These are phyloP conservation scores for Ilyonectria destructans DNA, from an alignment of 2,329 filamentous ascomycete species.

Conservation along the genomic window DNA sequence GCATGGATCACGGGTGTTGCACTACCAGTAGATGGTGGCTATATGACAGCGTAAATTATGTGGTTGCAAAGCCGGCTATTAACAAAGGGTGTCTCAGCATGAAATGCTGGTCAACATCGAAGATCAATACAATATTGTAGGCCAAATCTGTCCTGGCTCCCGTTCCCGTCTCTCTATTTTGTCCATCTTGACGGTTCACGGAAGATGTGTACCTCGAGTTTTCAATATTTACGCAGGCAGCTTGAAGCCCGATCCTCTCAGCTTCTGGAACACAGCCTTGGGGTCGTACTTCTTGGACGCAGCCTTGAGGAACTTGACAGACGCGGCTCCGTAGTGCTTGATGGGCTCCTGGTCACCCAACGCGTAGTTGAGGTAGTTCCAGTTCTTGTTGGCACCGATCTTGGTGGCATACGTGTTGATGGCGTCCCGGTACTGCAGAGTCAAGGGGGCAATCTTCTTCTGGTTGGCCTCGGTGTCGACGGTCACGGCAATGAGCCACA, in stretches of 20 bases:
- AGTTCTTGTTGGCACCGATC: constrained; percentile 52
- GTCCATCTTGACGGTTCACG: background rate
- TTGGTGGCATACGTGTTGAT: constrained; percentile 48
- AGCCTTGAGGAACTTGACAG: constrained; percentile 51
- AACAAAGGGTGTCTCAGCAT: background rate
- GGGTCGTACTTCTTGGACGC: constrained; percentile 55
- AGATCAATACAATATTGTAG: background rate
- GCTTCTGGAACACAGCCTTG: constrained; percentile 53
- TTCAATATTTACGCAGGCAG: constrained; percentile 32
- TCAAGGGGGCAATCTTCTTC: constrained; percentile 51
- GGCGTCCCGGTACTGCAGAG: constrained; percentile 44
- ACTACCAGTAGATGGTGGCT: constrained; percentile 11
- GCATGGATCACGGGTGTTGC: constrained; percentile 9
- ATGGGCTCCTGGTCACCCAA: constrained; percentile 57
- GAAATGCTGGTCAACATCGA: background rate
- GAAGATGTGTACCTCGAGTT: background rate
- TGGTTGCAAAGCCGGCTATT: background rate
- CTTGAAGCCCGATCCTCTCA: constrained; percentile 52
- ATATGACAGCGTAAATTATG: background rate
- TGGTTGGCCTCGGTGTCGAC: constrained; percentile 56
- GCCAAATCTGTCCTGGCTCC: background rate
- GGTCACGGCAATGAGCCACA: constrained; percentile 59
- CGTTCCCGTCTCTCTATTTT: background rate
- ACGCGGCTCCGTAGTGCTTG: constrained; percentile 55
- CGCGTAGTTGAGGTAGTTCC: constrained; percentile 63